phyloP scores from a whole-genome alignment of 2,329 filamentous ascomycete genomes.

The Xylaria sp. region DNA sequence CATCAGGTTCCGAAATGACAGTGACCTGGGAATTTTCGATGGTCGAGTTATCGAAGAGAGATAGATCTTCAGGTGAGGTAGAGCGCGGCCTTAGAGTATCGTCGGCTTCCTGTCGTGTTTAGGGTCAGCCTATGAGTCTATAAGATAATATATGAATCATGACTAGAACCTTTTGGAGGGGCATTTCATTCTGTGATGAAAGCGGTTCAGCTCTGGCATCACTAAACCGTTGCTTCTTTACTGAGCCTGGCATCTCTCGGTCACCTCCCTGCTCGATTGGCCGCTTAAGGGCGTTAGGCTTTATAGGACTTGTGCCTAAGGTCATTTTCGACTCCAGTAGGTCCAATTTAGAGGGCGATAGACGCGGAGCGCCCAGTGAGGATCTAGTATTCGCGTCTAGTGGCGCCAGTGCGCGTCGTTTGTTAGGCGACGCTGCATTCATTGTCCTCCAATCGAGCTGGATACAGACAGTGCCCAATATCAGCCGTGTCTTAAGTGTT shows the following conservation, averaged over 20 bases:
- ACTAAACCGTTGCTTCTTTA: conserved; percentile 42
- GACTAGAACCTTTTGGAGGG: conserved; percentile 23
- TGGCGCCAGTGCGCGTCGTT: conserved; percentile 46
- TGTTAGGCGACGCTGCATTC: conserved; percentile 44
- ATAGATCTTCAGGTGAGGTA: conserved; percentile 56
- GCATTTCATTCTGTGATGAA: conserved; percentile 19
- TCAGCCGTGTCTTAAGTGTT: background rate
- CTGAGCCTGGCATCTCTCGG: conserved; percentile 19
- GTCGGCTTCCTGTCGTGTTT: conserved; percentile 27
- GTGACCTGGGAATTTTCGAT: conserved; percentile 62
- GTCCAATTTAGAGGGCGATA: conserved; percentile 36
- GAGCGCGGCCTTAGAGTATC: conserved; percentile 39
- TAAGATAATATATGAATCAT: background rate
- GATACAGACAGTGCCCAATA: background rate
- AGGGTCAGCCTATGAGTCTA: conserved; percentile 30
- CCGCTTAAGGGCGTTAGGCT: conserved; percentile 35
- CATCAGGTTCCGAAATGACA: conserved; percentile 61
- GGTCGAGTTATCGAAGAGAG: conserved; percentile 61
- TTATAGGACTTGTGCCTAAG: conserved; percentile 11
- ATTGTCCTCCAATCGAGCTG: conserved; percentile 29
- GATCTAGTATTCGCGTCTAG: conserved; percentile 46
- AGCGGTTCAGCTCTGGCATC: conserved; percentile 11
- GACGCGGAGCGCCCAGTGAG: conserved; percentile 31
- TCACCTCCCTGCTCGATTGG: conserved; percentile 34
- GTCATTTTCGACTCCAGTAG: conserved; percentile 30